Percentiles rank a stretch among this genome's conserved stretches.
These are phyloP conservation scores for Picea sitchensis DNA, from an alignment of 75 land plant genomes.

Conservation along the genomic window DNA sequence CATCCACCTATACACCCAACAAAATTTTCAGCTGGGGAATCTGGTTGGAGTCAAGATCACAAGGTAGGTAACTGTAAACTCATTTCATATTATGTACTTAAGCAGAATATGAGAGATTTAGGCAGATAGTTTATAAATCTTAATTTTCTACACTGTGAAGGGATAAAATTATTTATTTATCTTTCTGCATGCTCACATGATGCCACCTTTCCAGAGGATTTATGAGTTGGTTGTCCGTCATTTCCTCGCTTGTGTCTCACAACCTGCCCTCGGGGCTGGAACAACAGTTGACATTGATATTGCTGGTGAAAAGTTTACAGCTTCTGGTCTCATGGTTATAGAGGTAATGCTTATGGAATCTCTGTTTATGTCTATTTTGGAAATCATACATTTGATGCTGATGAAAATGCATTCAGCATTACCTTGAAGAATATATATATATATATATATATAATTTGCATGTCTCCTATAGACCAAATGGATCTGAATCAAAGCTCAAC, in stretches of 20 bases:
- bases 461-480: no score
- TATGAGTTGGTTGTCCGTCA: constrained; percentile 99
- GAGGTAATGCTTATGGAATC: constrained; percentile 42
- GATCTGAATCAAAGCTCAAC: no score
- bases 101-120: neutral
- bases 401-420: no score
- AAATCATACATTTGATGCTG: neutral
- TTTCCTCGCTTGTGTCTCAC: constrained; percentile 95
- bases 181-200: neutral
- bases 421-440: no score
- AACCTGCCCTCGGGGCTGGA: constrained; percentile 94
- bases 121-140: neutral
- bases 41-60: constrained; percentile 84
- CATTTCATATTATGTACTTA: neutral
- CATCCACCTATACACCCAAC: constrained; percentile 99
- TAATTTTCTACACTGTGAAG: neutral
- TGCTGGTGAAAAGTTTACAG: constrained; percentile 90
- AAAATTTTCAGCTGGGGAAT: constrained; percentile 83
- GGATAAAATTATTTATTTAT: neutral
- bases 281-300: constrained; percentile 90
- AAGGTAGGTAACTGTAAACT: constrained; percentile 26
- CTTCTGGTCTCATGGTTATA: constrained; percentile 77
- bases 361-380: constrained; percentile 8
- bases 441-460: no score
- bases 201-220: constrained; percentile 46